Evolutionary conservation across 495 filamentous ascomycete species (phyloP).

Genomic region (Annulohypoxylon bovei): DNA sequence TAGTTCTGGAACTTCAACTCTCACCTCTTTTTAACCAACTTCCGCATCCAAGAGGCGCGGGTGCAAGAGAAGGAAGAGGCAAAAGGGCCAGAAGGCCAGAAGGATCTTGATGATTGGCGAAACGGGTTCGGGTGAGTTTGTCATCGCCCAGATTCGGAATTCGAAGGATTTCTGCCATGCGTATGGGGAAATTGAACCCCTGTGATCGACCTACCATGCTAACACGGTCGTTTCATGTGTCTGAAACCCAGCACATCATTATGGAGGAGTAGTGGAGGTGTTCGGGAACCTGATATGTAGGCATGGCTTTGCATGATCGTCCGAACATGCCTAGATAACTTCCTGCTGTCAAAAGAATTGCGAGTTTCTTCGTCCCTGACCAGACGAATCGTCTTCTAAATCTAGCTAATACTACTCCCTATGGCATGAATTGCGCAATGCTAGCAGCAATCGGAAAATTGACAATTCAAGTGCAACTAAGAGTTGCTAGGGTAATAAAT

Average conservation of each 20-base stretch:
- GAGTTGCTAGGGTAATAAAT: not conserved
- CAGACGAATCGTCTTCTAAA: not conserved
- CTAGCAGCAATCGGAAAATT: not conserved
- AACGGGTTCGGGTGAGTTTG: conserved; percentile 7
- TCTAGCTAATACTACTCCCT: not conserved
- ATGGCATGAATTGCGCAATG: not conserved
- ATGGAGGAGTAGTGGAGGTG: conserved; percentile 10
- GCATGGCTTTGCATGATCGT: conserved; percentile 30
- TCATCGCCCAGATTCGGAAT: conserved; percentile 32
- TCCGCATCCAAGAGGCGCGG: conserved; percentile 3
- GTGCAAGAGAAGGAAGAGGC: not conserved
- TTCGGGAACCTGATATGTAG: conserved; percentile 1
- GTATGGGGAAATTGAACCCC: conserved; percentile 34
- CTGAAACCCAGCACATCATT: conserved; percentile 41
- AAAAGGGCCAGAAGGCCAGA: conserved; percentile 18
- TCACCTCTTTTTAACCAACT: not conserved
- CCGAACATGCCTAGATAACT: conserved; percentile 9
- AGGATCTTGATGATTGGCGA: conserved; percentile 26
- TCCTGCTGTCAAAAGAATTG: not conserved
- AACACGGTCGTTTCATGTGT: conserved; percentile 42
- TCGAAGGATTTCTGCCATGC: conserved; percentile 30
- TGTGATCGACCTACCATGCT: conserved; percentile 40
- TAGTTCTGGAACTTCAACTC: not conserved
- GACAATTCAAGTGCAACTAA: conserved; percentile 3
- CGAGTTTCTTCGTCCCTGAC: not conserved